A percentile compares a stretch with the other conserved stretches of the same genome.
Evolutionary conservation across 169 alveolate species (phyloP).

Genomic region (Besnoitia besnoiti): DNA sequence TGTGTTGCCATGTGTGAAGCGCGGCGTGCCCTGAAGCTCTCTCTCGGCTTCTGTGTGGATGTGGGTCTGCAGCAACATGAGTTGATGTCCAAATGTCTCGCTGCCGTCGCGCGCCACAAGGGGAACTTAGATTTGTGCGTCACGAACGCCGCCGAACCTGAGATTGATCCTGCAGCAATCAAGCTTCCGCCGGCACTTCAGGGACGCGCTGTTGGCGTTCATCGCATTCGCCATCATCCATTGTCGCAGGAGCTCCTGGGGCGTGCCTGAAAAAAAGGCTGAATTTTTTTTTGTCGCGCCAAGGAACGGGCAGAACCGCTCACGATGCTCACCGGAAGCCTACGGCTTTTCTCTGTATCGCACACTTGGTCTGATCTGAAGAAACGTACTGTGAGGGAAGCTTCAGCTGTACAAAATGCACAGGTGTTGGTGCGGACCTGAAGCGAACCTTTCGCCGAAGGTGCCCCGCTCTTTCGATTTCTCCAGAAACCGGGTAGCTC

Average conservation of each 20-base stretch:
- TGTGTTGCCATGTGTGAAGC: too few relatives aligned
- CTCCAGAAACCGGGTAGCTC: not conserved
- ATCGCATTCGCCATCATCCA: constrained; percentile 21
- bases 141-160: not conserved
- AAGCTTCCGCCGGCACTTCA: constrained; percentile 20
- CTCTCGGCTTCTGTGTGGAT: too few relatives aligned
- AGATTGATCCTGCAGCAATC: not conserved
- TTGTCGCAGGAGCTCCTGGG: constrained; percentile 22
- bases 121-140: constrained; percentile 29
- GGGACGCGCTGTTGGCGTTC: constrained; percentile 20
- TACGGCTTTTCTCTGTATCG: not conserved
- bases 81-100: constrained; percentile 22
- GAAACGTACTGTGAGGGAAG: not conserved
- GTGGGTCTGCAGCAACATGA: constrained; percentile 30
- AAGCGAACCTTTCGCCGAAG: not conserved
- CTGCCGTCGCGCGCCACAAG: constrained; percentile 18
- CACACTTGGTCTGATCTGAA: not conserved
- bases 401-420: not conserved
- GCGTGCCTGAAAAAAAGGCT: not conserved
- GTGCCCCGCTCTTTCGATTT: not conserved
- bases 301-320: not conserved
- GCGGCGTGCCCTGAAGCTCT: too few relatives aligned
- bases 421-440: not conserved
- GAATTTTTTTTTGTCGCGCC: not conserved
- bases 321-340: not conserved